Base-by-base conservation (phyloP, 2,329 filamentous ascomycete species). In the Diaporthe citriasiana region DNA sequence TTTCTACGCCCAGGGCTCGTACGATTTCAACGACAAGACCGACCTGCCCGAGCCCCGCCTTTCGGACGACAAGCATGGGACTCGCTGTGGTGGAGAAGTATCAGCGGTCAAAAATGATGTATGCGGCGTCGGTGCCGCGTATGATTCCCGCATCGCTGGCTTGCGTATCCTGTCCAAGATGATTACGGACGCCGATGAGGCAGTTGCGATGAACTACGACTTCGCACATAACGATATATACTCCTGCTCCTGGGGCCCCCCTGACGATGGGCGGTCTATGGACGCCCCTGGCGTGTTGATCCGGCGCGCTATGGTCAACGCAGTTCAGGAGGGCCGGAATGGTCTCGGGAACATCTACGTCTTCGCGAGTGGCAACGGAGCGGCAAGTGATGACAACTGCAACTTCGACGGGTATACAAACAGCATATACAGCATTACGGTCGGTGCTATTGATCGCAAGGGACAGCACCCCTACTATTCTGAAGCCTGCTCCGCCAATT, bases 361-460 rank as follows among this genome's bases (percentile, higher is more conserved):
- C 71, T 99, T 99, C 83, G 97, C 97, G 56, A 95, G 96, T 77
- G 97, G 97, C 74, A 99, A 99, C 80, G 97, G 97, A 73, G 97
- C 96, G 13, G 87, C 88, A 4, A 91, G 87, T 77, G 95, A 94
- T 60, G 97, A 99, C 82, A 98, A 99, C 84, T 99, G 97, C 89
- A 99, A 99, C 82, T 99, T 99, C 82, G 97, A 99, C 81, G 97
- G 97, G 51, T 99, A 99, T 84, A 99, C 97, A 74, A 99, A 99
- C 86, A 98, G 95, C 81, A 99, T 99, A 79, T 99, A 98, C 88
- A 98, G 95, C 82, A 97, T 99, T 79, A 98, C 95, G 0, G 95
- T 99, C 25, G 97, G 97, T 50, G 96, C 96, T 45, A 93, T 99
- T 76, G 95, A 98, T 82, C 89, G 94, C 74, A 91, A 93, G 77